Evolutionary conservation across 2,329 filamentous ascomycete species (phyloP), one percentile per base, ranked within the genome.

Genomic region (Sclerotinia minor): DNA sequence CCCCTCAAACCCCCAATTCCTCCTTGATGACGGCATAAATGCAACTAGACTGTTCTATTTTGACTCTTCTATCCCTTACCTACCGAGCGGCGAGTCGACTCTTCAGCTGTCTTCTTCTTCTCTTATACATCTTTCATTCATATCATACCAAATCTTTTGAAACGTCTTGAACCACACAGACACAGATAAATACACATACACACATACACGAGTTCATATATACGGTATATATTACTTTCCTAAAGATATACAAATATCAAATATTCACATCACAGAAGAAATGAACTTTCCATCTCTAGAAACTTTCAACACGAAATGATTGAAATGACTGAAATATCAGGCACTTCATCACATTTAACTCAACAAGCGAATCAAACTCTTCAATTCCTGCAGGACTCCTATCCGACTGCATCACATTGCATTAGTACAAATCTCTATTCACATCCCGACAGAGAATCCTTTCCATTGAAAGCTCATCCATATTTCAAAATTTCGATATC

Each of bases 281-380:
- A 57, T 54, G 57, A 29, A 35, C 26, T 47, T 32, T 26, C n/a
- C 21, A 32, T 47, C 44, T 60, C 21, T 21, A 38, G 35, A 24
- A 29, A 11, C 24, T 26, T 6, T 7, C 49, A 38, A 50, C 45
- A 50, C 45, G 49, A 47, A 47, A 49, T 47, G 15, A 50, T 26
- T 5, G 19, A 38, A 55, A n/a, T 19, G 45, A 60, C 64, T 67
- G 67, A 61, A 55, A 67, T 53, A 49, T 67, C 67, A 69, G 67
- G 67, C 67, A 63, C 52, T 53, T 50, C 44, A 53, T 67, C 59
- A 67, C 65, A 60, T n/a, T 15, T 35, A 8, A 6, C 1, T 45
- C 64, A 32, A 47, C 65, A 63, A 67, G 65, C 65, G 65, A 67
- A 67, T 67, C 65, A 63, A 57, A 44, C 58, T n/a, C 60, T 57